Conservation (phyloP, 257 asterid species). For the Salvia rosmarinus region DNA sequence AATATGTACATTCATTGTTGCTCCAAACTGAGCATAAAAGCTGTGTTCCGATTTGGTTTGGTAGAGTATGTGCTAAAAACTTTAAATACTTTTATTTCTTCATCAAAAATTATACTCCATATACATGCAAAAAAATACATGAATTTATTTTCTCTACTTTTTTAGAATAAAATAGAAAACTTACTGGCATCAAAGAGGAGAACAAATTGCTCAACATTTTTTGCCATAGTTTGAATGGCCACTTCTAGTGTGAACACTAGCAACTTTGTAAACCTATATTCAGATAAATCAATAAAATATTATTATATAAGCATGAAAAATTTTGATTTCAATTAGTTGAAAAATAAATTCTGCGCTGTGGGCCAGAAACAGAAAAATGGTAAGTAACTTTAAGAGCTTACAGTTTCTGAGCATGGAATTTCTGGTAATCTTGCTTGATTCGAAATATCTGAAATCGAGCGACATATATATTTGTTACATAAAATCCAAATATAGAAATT, state of each 20-base stretch:
- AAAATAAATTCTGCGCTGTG: slow-evolving; percentile 18
- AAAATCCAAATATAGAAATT: neutral
- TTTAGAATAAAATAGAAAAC: slow-evolving; percentile 29
- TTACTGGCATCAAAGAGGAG: slow-evolving; percentile 90
- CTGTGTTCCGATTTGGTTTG: slow-evolving; percentile 52
- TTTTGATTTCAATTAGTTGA: neutral
- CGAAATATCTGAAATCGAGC: slow-evolving; percentile 63
- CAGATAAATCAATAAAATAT: neutral
- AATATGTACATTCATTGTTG: slow-evolving; percentile 53
- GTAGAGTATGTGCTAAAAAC: slow-evolving; percentile 33
- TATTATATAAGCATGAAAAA: neutral
- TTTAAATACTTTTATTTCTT: neutral
- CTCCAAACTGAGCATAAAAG: slow-evolving; percentile 48
- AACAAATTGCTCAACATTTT: slow-evolving; percentile 74
- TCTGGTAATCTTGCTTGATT: slow-evolving; percentile 92
- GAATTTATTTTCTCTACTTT: no score
- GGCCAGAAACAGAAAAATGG: slow-evolving; percentile 5
- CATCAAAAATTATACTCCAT: neutral
- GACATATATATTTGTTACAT: neutral
- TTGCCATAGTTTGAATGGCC: slow-evolving; percentile 82
- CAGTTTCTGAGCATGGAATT: slow-evolving; percentile 80
- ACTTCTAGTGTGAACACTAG: slow-evolving; percentile 93
- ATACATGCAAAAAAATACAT: neutral
- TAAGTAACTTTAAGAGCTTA: slow-evolving; percentile 42
- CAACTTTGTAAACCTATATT: slow-evolving; percentile 66